Conservation (phyloP, 2,329 filamentous ascomycete species). For the Anisogramma anomala region DNA sequence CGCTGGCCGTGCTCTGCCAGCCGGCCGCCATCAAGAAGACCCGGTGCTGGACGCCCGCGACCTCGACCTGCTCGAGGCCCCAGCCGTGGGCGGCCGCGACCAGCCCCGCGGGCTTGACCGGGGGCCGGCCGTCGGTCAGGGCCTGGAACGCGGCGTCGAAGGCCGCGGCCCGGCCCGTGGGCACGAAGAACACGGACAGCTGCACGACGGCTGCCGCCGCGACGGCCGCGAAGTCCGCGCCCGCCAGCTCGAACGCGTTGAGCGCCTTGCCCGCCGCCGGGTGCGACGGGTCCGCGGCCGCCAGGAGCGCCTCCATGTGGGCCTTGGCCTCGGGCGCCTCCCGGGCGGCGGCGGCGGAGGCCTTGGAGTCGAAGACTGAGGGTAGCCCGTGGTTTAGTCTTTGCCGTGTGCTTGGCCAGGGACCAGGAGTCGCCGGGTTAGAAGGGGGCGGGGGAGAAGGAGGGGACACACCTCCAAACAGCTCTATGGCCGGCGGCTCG, state of each 20-base stretch:
- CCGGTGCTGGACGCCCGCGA: conserved; percentile 7
- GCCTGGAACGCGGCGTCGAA: conserved; percentile 12
- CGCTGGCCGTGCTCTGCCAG: conserved; percentile 13
- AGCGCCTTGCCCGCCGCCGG: conserved; percentile 7
- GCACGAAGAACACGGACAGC: conserved; percentile 9
- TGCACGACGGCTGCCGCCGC: conserved; percentile 12
- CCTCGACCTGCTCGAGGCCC: conserved; percentile 9
- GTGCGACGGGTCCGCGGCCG: conserved; percentile 13
- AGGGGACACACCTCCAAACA: conserved; percentile 12
- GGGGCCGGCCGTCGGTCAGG: conserved; percentile 1
- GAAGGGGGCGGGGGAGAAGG: too few relatives aligned
- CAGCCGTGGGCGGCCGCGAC: conserved; percentile 13
- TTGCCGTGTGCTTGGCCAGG: not conserved
- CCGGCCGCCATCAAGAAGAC: conserved; percentile 12
- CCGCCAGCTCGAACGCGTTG: conserved; percentile 9
- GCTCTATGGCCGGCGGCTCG: conserved; percentile 10
- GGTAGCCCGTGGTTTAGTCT: not conserved
- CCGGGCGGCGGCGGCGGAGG: conserved; percentile 4
- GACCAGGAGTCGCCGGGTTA: too few relatives aligned
- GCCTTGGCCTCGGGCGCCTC: conserved; percentile 3
- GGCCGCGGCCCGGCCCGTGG: not conserved
- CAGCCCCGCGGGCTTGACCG: conserved; percentile 12
- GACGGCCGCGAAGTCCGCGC: conserved; percentile 10
- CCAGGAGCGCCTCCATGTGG: not conserved
- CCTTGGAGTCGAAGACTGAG: conserved; percentile 12